phyloP scores from a whole-genome alignment of 306 rosid genomes.

The Trifolium subterraneum region DNA sequence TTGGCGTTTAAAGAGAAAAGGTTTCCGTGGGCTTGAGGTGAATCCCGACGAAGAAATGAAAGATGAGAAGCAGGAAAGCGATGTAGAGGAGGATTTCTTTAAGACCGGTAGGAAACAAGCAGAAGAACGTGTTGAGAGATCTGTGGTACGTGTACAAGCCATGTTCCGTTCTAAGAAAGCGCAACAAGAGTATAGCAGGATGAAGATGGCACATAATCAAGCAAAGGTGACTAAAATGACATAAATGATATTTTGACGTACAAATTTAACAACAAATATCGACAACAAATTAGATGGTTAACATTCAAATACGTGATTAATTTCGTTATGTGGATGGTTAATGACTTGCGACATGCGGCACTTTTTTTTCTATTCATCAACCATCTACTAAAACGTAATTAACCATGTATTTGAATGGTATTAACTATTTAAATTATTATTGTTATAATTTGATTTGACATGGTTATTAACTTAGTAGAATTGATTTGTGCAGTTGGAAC shows the following conservation, averaged over 20 bases:
- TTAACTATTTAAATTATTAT: neutral
- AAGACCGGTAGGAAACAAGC: slow-evolving; percentile 77
- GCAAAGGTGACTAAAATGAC: slow-evolving; percentile 56
- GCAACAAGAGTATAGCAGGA: slow-evolving; percentile 83
- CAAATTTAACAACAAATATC: neutral
- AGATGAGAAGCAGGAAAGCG: slow-evolving; percentile 59
- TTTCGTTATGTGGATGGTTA: neutral
- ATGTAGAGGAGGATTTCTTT: slow-evolving; percentile 79
- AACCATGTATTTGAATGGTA: neutral
- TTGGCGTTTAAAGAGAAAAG: slow-evolving; percentile 91
- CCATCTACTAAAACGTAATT: neutral
- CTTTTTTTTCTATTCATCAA: neutral
- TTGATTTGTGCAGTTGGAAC: slow-evolving; percentile 68
- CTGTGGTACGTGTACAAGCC: slow-evolving; percentile 81
- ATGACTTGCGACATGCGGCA: neutral
- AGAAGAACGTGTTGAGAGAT: slow-evolving; percentile 78
- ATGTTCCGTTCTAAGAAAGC: slow-evolving; percentile 97
- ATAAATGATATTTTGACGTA: neutral
- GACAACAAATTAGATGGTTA: neutral
- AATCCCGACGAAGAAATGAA: slow-evolving; percentile 45
- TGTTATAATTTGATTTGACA: slow-evolving; percentile 8
- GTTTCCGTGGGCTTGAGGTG: slow-evolving; percentile 91
- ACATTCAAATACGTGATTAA: neutral
- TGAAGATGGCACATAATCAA: slow-evolving; percentile 74
- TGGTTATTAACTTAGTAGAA: slow-evolving; percentile 27